Evolutionary conservation across 306 rosid species (phyloP), one percentile per base, ranked within the genome.

Genomic region (Malus orientalis): DNA sequence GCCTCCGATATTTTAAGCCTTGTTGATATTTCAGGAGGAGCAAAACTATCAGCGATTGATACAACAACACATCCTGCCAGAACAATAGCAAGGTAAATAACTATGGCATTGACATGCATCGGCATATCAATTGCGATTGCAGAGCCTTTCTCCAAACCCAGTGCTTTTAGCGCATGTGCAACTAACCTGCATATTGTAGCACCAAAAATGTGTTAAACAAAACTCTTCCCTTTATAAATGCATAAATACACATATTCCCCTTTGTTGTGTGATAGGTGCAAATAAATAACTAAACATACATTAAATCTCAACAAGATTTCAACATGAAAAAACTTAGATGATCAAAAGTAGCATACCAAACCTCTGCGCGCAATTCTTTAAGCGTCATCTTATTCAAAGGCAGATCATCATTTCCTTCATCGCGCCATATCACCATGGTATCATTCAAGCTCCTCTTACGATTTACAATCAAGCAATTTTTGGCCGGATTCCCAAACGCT

Each of bases 31-130:
- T 95, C 99, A 78, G 70, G 78, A 14, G 97, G 85, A 74, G 97
- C 97, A 81, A 95, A 95, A 87, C 99, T 95, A 87, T 95, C 97
- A 78, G 99, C 99, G 64, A 95, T 92, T 20, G 97, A 95, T 74
- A 95, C 99, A 76, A 92, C 96, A 58, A 84, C 92, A 79, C 83
- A 87, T 78, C 97, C 97, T 45, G 91, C 93, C 78, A 95, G 90
- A 87, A 92, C 81, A 65, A 92, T 90, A 71, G 97, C 96, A 55
- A 95, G 87, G 89, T 95, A 95, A 90, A 90, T 90, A 81, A 92
- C 85, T 68, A 92, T 87, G n/a, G 97, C 87, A 70, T 64, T 84
- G 78, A 85, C 91, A 87, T 87, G 73, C 99, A 95, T 95, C 70
- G 93, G 97, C 99, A 95, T 95, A 83, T 92, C 93, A 82, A 95